Percentiles rank a stretch among this genome's conserved stretches.
Evolutionary conservation across 768 basidiomycete genomes (phyloP).

Genomic region (Gymnopilus junonius): DNA sequence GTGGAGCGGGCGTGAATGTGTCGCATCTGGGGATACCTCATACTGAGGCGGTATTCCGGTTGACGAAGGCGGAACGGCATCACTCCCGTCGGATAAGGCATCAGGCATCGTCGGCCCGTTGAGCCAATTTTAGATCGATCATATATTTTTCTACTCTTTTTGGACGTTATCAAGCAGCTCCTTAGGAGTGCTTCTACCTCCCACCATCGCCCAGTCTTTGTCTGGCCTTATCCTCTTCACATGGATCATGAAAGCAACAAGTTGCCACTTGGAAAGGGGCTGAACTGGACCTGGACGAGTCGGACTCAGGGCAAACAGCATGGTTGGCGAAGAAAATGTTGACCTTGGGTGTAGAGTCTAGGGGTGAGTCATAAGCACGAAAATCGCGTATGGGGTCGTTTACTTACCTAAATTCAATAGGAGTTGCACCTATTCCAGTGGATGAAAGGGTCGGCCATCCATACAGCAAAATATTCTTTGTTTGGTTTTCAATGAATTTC

Average conservation of each 20-base stretch:
- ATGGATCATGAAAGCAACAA: constrained; percentile 1
- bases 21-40: too few species aligned
- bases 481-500: constrained; percentile 76
- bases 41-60: too few species aligned
- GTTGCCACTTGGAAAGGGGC: not conserved
- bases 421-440: constrained; percentile 58
- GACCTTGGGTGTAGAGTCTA: constrained; percentile 10
- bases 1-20: too few species aligned
- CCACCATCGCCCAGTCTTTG: not conserved
- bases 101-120: not conserved
- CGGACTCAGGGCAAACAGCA: not conserved
- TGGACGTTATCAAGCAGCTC: constrained; percentile 1
- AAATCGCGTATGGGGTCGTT: not conserved
- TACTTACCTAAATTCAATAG: constrained; percentile 26
- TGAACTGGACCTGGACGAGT: not conserved
- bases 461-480: constrained; percentile 73
- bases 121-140: not conserved
- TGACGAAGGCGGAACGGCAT: too few species aligned
- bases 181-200: not conserved
- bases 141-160: not conserved
- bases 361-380: constrained; percentile 2
- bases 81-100: too few species aligned
- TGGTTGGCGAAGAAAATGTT: constrained; percentile 11
- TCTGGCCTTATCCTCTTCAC: not conserved
- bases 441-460: constrained; percentile 64